Evolutionary conservation across 1,139 yeast species (phyloP), one percentile per base, ranked within the genome.

Genomic region (Nakaseomyces delphensis): DNA sequence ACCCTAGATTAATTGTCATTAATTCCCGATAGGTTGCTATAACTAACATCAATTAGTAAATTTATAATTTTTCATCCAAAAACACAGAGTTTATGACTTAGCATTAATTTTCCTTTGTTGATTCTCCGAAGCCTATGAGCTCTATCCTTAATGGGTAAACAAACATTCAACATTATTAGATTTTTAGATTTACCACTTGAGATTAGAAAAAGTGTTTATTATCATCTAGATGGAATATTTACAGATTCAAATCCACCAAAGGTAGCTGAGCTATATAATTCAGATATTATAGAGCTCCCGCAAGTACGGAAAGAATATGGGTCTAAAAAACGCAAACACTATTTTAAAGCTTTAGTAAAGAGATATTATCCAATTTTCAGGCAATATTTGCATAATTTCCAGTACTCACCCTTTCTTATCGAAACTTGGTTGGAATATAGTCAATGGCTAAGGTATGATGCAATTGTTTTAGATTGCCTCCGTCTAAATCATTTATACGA

Each of bases 381-480:
- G 2, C 45, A 47, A 7, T 56, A 49, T 40, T 37, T 57, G n/a
- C 46, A 44, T 6, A 48, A 53, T 16, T 59, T 57, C 44, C 57
- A 52, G 27, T 53, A 57, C 38, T 41, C 50, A 11, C 54, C 54
- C 1, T 41, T 44, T 6, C 41, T 58, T 20, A 43, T 58, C 3
- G 45, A 43, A 10, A 30, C 41, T 11, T 60, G 63, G 63, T 38
- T 57, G 2, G 48, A 46, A 7, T 54, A 49, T 39, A 44, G 56
- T 3, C 39, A 48, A 4, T 56, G 61, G 57, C 38, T 59, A 16
- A 41, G 59, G 14, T 59, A 56, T 41, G 64, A 60, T 43, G 42
- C 54, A 11, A 46, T 60, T 14, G 48, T 56, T 8, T 40, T 57
- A 29, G 64, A 60, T 45, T 52, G 53, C 38, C 36, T 60, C 21